A percentile compares a stretch with the other conserved stretches of the same genome.
Conservation (phyloP, 75 land plant genomes). For the Isoetes taiwanensis region DNA sequence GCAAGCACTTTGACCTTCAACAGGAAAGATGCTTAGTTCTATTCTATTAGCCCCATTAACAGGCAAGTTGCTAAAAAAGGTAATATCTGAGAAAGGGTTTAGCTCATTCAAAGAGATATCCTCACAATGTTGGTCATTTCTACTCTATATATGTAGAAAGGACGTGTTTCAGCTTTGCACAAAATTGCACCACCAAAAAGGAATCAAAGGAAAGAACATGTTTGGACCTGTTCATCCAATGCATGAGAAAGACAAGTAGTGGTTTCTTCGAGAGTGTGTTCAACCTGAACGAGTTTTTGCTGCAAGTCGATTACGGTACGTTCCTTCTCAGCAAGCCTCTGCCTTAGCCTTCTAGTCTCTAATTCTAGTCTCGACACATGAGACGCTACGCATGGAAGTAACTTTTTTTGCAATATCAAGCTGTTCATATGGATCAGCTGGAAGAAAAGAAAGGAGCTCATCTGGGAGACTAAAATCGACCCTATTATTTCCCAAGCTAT, state of each 20-base stretch:
- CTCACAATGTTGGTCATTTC: too few relatives aligned
- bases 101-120: neutral
- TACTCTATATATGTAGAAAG: too few relatives aligned
- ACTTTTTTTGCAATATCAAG: neutral
- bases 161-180: too few relatives aligned
- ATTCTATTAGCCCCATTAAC: too few relatives aligned
- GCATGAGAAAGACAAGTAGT: neutral
- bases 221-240: constrained; percentile 7
- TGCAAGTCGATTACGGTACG: neutral
- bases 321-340: neutral
- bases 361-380: neutral
- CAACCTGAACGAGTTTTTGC: neutral
- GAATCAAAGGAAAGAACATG: neutral
- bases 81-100: neutral
- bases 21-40: too few relatives aligned
- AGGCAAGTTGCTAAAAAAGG: too few relatives aligned
- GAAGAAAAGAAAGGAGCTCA: neutral
- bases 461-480: constrained; percentile 5
- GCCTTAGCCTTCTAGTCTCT: neutral
- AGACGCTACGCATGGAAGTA: neutral
- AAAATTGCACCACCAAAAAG: neutral
- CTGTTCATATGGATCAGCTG: constrained; percentile 1
- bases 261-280: neutral
- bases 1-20: too few relatives aligned
- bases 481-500: too few relatives aligned